phyloP scores from a whole-genome alignment of 352 stramenopile genomes.

The Phytophthora hybrid region DNA sequence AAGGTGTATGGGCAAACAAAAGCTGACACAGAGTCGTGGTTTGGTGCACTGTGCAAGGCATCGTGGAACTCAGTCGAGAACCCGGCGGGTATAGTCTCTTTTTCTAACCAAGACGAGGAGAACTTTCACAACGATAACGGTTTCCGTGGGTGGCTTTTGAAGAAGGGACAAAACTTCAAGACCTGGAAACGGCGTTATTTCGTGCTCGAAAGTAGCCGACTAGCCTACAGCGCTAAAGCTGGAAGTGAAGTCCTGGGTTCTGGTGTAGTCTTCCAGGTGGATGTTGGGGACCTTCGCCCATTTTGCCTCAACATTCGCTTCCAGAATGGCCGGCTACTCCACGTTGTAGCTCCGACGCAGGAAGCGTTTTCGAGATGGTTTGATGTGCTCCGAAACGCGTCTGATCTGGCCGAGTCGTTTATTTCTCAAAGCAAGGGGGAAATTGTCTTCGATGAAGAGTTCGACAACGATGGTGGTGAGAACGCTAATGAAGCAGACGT shows the following conservation, averaged over 20 bases:
- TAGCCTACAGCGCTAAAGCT: slow-evolving; percentile 57
- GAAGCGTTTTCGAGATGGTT: slow-evolving; percentile 66
- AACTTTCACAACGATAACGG: slow-evolving; percentile 15
- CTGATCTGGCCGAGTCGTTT: slow-evolving; percentile 74
- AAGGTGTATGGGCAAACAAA: slow-evolving; percentile 57
- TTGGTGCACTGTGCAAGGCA: slow-evolving; percentile 43
- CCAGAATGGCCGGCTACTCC: slow-evolving; percentile 74
- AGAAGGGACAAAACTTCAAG: slow-evolving; percentile 86
- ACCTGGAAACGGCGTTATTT: slow-evolving; percentile 89
- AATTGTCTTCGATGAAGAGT: slow-evolving; percentile 60
- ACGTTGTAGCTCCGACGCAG: slow-evolving; percentile 67
- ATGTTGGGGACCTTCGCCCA: slow-evolving; percentile 58
- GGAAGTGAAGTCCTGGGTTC: slow-evolving; percentile 60
- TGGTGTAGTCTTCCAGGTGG: slow-evolving; percentile 74
- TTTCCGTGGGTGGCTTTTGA: slow-evolving; percentile 76
- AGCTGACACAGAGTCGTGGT: slow-evolving; percentile 63
- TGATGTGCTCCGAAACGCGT: slow-evolving; percentile 56
- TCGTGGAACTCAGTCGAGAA: slow-evolving; percentile 33
- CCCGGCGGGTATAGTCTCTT: background rate
- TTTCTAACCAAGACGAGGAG: slow-evolving; percentile 29
- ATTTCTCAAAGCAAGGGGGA: slow-evolving; percentile 51
- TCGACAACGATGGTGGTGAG: slow-evolving; percentile 55
- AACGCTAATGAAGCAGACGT: slow-evolving; percentile 37
- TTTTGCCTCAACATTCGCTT: slow-evolving; percentile 79
- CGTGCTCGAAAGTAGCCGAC: slow-evolving; percentile 63